Base-by-base conservation (phyloP, 2,329 filamentous ascomycete species). In the Penicillium polonicum region DNA sequence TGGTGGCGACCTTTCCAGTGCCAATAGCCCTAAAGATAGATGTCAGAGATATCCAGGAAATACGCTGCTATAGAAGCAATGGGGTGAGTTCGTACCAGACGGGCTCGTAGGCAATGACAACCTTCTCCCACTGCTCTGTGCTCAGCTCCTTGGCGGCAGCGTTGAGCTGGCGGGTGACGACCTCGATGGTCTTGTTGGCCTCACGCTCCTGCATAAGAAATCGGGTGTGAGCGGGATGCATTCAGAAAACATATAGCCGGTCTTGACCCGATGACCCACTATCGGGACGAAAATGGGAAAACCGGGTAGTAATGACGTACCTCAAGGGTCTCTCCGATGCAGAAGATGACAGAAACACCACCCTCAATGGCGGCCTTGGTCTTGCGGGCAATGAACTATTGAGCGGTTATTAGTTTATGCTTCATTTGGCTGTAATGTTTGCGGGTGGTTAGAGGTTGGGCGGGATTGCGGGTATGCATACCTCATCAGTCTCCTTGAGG, bases 81-180 rank as follows among this genome's bases (percentile, higher is more conserved):
- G 48, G 55, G 38, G 21, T 46, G 44, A 21, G 25, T 23, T 51
- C 89, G 75, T 86, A 92, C 93, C 94, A 99, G 83, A 99, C 95
- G 72, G 94, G 94, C 85, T 99, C 94, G 80, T 99, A 99, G 72
- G 94, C 94, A 72, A 99, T 85, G 75, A 99, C 94, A 65, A 99
- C 85, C 83, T 94, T 94, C 72, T 82, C 85, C 94, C 94, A 99
- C 81, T 96, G 90, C 70, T 85, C 81, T 82, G 89, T 83, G 66
- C 68, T 73, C 61, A 81, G 73, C 70, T 81, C 78, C 76, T 92
- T 88, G 56, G 85, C 85, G 65, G 93, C 90, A 65, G 92, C 92
- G 64, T 86, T 84, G 70, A 99, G 85, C 83, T 99, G 94, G 66
- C 80, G 81, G 69, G 89, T 94, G 48, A 79, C 77, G 38, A 79